Conservation (phyloP, 208 protist species). For the Leptomonas pyrrhocoris region DNA sequence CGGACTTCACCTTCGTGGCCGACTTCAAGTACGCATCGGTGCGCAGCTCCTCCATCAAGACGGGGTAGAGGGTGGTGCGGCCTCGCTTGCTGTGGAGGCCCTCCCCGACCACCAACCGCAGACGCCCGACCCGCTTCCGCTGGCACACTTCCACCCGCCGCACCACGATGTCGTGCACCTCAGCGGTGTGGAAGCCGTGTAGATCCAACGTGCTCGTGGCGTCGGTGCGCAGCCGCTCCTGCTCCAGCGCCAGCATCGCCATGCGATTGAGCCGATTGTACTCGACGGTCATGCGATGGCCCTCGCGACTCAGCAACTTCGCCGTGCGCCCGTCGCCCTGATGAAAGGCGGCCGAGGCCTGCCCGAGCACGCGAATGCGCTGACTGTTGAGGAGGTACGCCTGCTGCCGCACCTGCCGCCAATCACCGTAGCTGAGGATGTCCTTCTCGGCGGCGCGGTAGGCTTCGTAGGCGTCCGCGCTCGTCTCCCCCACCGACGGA, state of each 20-base stretch:
- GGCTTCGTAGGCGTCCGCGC: conserved; percentile 37
- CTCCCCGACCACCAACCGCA: conserved; percentile 67
- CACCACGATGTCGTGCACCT: conserved; percentile 70
- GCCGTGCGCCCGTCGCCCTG: conserved; percentile 54
- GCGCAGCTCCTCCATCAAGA: conserved; percentile 42
- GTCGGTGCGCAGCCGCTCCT: conserved; percentile 47
- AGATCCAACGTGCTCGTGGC: conserved; percentile 66
- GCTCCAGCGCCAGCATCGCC: conserved; percentile 83
- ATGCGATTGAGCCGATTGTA: conserved; percentile 81
- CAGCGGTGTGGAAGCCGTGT: conserved; percentile 79
- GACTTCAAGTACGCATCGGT: conserved; percentile 39
- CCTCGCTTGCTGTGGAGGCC: conserved; percentile 73
- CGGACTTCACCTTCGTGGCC: conserved; percentile 34
- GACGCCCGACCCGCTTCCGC: conserved; percentile 35
- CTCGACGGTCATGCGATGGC: conserved; percentile 56
- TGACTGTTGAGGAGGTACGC: conserved; percentile 70
- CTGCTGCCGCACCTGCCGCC: conserved; percentile 69
- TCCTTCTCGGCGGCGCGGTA: conserved; percentile 47
- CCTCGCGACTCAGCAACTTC: conserved; percentile 62
- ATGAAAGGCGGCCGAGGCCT: conserved; percentile 65
- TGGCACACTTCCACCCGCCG: conserved; percentile 71
- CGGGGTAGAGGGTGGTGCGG: conserved; percentile 38
- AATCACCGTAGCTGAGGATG: conserved; percentile 63
- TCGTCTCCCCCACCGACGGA: conserved; percentile 14
- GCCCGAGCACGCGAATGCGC: conserved; percentile 57